Evolutionary conservation across 306 rosid genomes (phyloP).

Genomic region (Lathyrus sativus): DNA sequence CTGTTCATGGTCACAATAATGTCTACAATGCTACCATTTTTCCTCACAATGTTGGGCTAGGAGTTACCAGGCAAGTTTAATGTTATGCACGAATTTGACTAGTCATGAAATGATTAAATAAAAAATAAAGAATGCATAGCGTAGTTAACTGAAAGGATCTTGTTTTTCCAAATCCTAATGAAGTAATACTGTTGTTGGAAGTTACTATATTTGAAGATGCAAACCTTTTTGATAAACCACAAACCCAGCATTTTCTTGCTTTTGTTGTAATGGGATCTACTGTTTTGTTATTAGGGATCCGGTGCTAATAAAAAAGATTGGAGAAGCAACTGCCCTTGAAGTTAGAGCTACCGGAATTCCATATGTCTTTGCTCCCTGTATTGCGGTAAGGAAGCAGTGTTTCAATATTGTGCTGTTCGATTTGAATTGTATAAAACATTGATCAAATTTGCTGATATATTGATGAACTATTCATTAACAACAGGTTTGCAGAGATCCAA

Average conservation of each 20-base stretch:
- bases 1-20: constrained; percentile 94
- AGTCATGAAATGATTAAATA: constrained; percentile 11
- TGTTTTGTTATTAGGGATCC: constrained; percentile 65
- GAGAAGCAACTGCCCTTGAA: constrained; percentile 97
- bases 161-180: constrained; percentile 17
- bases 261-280: neutral
- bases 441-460: constrained; percentile 18
- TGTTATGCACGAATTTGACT: constrained; percentile 1
- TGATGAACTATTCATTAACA: constrained; percentile 20
- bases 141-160: neutral
- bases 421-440: neutral
- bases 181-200: neutral
- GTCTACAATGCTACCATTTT: constrained; percentile 83
- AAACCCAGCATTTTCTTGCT: neutral
- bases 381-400: constrained; percentile 65
- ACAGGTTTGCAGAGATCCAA: constrained; percentile 97
- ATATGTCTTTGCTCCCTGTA: constrained; percentile 90
- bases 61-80: constrained; percentile 82
- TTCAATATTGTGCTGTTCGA: neutral
- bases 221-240: neutral
- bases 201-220: neutral
- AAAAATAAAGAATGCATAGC: neutral
- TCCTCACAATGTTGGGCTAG: constrained; percentile 95
- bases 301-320: constrained; percentile 75
- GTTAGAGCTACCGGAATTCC: constrained; percentile 98